Conservation (phyloP, 2,329 filamentous ascomycete species). For the Colletotrichum shisoi region DNA sequence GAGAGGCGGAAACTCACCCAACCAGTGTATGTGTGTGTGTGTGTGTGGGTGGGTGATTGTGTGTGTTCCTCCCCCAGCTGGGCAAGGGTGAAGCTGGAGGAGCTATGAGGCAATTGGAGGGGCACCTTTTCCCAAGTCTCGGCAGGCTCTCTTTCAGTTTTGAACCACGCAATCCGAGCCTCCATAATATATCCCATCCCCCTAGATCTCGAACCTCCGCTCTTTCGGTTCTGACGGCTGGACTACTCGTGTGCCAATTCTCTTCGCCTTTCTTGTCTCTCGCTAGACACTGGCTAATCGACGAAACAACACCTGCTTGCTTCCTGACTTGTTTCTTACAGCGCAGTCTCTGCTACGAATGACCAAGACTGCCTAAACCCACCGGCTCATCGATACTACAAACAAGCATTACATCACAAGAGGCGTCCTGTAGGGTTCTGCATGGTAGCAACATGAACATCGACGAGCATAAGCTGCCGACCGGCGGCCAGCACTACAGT, state of each 20-base stretch:
- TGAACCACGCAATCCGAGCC: not conserved
- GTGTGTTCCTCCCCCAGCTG: constrained; percentile 5
- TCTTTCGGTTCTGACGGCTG: constrained; percentile 14
- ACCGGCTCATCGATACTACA: not conserved
- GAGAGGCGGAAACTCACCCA: constrained; percentile 13
- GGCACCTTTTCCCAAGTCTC: constrained; percentile 17
- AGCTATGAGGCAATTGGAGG: constrained; percentile 40
- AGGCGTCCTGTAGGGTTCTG: constrained; percentile 15
- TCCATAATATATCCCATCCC: constrained; percentile 20
- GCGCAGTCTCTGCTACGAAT: constrained; percentile 4
- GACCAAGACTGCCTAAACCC: not conserved
- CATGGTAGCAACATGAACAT: constrained; percentile 48
- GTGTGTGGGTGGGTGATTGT: not conserved
- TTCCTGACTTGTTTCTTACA: not conserved
- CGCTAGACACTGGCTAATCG: not conserved
- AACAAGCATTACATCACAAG: not conserved
- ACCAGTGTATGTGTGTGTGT: not conserved
- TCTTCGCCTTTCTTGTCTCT: constrained; percentile 17
- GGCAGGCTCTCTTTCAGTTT: not conserved
- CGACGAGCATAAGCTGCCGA: constrained; percentile 54
- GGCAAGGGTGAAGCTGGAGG: constrained; percentile 15
- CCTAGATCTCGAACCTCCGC: constrained; percentile 19
- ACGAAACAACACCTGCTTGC: constrained; percentile 8
- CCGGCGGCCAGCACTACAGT: constrained; percentile 75
- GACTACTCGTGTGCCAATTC: constrained; percentile 22